Percentiles rank a stretch among this genome's conserved stretches.
Conservation (phyloP, 129 eudicot genomes). For the Chrysanthemum makinoi region DNA sequence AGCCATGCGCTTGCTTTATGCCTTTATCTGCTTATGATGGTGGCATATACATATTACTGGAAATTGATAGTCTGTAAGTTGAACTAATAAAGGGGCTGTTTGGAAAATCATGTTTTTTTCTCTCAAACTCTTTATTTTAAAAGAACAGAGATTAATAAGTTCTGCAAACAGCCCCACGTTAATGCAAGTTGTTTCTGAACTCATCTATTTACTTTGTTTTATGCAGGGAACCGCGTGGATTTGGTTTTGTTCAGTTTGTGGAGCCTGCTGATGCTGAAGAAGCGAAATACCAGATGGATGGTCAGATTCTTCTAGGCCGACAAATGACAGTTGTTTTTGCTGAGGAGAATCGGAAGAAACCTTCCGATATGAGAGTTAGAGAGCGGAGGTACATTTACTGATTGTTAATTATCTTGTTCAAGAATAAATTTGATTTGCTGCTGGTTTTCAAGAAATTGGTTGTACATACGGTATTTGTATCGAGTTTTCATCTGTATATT, state of each 20-base stretch:
- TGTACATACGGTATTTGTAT: neutral
- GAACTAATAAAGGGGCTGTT: slow-evolving; percentile 21
- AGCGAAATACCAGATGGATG: slow-evolving; percentile 77
- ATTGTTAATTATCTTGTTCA: neutral
- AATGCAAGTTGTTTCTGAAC: neutral
- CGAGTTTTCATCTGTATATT: neutral
- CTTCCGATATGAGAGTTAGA: slow-evolving; percentile 69
- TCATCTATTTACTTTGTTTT: neutral
- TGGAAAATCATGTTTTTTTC: slow-evolving; percentile 18
- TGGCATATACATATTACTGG: slow-evolving; percentile 40
- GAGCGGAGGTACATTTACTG: slow-evolving; percentile 43
- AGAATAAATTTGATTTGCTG: neutral
- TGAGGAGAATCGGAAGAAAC: slow-evolving; percentile 87
- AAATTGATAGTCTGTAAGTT: slow-evolving; percentile 26
- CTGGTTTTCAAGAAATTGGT: neutral
- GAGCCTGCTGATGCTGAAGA: slow-evolving; percentile 81
- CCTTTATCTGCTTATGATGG: slow-evolving; percentile 37
- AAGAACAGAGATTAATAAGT: neutral
- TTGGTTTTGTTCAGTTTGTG: slow-evolving; percentile 79
- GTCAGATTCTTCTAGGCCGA: slow-evolving; percentile 59
- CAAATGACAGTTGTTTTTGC: slow-evolving; percentile 85
- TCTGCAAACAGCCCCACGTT: slow-evolving; percentile 22
- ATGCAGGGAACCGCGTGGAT: slow-evolving; percentile 70
- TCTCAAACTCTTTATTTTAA: no score
- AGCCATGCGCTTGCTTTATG: slow-evolving; percentile 62